A percentile compares a stretch with the other conserved stretches of the same genome.
These are phyloP conservation scores for Chaetomiaceae sp. DNA, from an alignment of 2,329 filamentous ascomycete species.

Conservation along the genomic window DNA sequence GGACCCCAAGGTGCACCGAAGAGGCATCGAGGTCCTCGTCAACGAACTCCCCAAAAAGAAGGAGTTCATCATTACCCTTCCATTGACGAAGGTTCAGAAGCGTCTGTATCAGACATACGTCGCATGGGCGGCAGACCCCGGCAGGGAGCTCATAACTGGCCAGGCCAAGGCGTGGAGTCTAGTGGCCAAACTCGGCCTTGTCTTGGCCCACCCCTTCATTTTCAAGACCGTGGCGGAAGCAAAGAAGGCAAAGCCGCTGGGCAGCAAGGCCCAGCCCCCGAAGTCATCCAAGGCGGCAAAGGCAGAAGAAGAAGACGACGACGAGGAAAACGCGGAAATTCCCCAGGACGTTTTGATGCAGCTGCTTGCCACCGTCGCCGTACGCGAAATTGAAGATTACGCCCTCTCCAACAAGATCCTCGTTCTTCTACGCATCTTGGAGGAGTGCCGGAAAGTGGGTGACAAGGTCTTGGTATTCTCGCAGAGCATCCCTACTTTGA, in stretches of 20 bases:
- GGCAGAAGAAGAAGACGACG: conserved; percentile 7
- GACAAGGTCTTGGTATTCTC: conserved; percentile 83
- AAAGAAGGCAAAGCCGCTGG: conserved; percentile 6
- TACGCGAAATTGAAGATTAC: conserved; percentile 41
- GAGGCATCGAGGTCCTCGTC: conserved; percentile 61
- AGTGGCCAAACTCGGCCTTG: conserved; percentile 43
- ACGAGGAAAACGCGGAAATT: conserved; percentile 23
- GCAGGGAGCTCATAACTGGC: conserved; percentile 3
- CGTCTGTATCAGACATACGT: conserved; percentile 55
- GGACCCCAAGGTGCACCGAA: conserved; percentile 72
- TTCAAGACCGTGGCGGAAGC: conserved; percentile 35
- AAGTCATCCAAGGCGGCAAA: conserved; percentile 13
- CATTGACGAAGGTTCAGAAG: conserved; percentile 62
- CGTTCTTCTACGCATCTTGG: conserved; percentile 65
- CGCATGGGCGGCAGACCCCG: conserved; percentile 13
- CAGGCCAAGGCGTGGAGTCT: conserved; percentile 32
- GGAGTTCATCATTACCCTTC: conserved; percentile 76
- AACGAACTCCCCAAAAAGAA: conserved; percentile 67
- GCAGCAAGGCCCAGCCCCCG: conserved; percentile 13
- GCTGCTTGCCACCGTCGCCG: conserved; percentile 36
- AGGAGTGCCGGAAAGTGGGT: conserved; percentile 53
- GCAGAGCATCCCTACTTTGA: conserved; percentile 63
- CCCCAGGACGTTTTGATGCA: conserved; percentile 30
- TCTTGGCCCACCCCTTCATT: conserved; percentile 51
- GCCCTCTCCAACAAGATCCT: conserved; percentile 63